Evolutionary conservation across 2,329 filamentous ascomycete genomes (phyloP).

Genomic region (Dactylellina drechsleri): DNA sequence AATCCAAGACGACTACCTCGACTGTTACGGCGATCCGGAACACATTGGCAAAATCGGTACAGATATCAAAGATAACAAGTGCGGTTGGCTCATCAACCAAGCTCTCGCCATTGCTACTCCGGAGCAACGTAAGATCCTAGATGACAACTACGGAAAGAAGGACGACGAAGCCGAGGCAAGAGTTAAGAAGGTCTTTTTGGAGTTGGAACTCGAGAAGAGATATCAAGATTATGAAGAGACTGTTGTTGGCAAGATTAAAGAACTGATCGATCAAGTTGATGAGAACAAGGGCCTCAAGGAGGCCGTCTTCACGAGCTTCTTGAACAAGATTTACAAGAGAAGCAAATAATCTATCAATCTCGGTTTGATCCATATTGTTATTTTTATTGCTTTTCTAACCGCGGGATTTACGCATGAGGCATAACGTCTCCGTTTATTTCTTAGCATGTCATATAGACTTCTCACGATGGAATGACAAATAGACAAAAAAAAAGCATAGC

Average conservation of each 20-base stretch:
- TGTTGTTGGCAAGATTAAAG: constrained; percentile 78
- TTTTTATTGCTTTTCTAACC: neutral
- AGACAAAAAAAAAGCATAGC: constrained; percentile 24
- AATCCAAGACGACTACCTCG: constrained; percentile 97
- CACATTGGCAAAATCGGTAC: constrained; percentile 98
- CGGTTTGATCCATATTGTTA: neutral
- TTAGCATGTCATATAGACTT: constrained; percentile 32
- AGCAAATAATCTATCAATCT: constrained; percentile 76
- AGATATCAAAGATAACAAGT: constrained; percentile 99
- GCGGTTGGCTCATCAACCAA: constrained; percentile 97
- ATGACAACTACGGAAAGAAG: constrained; percentile 94
- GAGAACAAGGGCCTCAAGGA: constrained; percentile 90
- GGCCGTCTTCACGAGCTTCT: constrained; percentile 86
- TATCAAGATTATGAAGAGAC: constrained; percentile 93
- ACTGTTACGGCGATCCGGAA: constrained; percentile 93
- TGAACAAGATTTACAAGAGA: constrained; percentile 97
- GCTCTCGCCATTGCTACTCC: constrained; percentile 81
- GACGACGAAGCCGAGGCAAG: constrained; percentile 81
- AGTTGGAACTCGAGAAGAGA: constrained; percentile 81
- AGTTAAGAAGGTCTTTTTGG: constrained; percentile 88
- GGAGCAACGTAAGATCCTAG: constrained; percentile 86
- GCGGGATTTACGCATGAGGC: neutral
- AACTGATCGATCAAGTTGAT: constrained; percentile 80
- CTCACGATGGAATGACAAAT: constrained; percentile 36
- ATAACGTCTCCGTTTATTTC: neutral